These are phyloP conservation scores for Phytophthora megakarya DNA, from an alignment of 352 stramenopile genomes.

Conservation along the genomic window DNA sequence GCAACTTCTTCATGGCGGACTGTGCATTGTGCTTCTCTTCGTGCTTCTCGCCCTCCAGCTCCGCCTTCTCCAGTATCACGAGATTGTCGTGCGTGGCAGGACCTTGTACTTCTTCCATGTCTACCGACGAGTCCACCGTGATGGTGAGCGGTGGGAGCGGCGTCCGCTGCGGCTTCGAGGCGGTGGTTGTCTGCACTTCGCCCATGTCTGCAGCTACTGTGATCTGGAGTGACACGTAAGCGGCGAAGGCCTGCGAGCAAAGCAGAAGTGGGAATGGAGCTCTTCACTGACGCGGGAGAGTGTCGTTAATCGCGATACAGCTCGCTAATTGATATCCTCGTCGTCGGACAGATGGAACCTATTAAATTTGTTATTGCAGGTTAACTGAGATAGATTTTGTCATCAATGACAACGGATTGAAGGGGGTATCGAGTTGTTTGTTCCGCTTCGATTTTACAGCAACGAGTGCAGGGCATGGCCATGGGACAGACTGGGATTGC, in stretches of 20 bases:
- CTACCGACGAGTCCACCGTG: slow-evolving; percentile 33
- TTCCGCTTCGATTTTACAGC: slow-evolving; percentile 7
- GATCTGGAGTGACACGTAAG: neutral
- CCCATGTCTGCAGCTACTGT: neutral
- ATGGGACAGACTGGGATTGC: slow-evolving; percentile 19
- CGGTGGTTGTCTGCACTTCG: neutral
- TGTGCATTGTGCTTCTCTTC: slow-evolving; percentile 37
- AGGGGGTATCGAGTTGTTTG: neutral
- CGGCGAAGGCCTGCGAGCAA: neutral
- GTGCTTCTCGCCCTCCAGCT: slow-evolving; percentile 26
- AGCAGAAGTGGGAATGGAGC: slow-evolving; percentile 21
- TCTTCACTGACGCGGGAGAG: slow-evolving; percentile 22
- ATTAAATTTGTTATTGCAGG: slow-evolving; percentile 5
- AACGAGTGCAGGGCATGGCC: neutral
- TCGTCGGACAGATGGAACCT: slow-evolving; percentile 5
- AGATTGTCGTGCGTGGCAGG: slow-evolving; percentile 44
- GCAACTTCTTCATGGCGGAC: slow-evolving; percentile 70
- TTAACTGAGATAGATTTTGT: neutral
- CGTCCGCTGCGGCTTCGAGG: slow-evolving; percentile 19
- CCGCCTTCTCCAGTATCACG: slow-evolving; percentile 26
- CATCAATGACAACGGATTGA: neutral
- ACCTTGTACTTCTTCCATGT: slow-evolving; percentile 44
- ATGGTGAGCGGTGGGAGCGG: slow-evolving; percentile 39
- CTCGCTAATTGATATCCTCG: slow-evolving; percentile 4
- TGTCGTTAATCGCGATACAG: slow-evolving; percentile 22